Conservation (phyloP, 306 rosid species). For the Quercus agrifolia region DNA sequence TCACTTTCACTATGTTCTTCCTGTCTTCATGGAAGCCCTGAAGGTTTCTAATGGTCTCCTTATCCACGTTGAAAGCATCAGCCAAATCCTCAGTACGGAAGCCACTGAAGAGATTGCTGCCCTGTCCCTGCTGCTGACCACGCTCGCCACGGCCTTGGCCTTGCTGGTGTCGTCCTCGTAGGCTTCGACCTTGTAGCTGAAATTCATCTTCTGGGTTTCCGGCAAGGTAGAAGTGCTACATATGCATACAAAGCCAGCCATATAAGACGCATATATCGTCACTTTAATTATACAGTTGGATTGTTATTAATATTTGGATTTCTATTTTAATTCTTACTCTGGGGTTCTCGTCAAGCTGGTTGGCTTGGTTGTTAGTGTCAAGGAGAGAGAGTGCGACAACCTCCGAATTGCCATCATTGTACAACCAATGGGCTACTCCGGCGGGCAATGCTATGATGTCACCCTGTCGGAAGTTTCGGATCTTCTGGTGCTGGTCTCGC, state of each 20-base stretch:
- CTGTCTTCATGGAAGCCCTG: slow-evolving; percentile 31
- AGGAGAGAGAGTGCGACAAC: slow-evolving; percentile 42
- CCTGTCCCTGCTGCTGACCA: not conserved
- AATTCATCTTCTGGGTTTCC: slow-evolving; percentile 15
- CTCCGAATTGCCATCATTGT: slow-evolving; percentile 30
- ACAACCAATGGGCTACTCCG: slow-evolving; percentile 37
- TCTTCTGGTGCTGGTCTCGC: slow-evolving; percentile 40
- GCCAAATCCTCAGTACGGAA: slow-evolving; percentile 32
- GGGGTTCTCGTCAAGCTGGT: slow-evolving; percentile 65
- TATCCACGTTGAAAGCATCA: slow-evolving; percentile 18
- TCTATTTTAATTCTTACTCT: slow-evolving; percentile 27
- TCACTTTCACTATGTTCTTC: slow-evolving; percentile 38
- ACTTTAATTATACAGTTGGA: too few species aligned
- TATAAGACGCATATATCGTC: not conserved
- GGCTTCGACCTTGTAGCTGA: not conserved
- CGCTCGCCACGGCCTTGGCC: too few species aligned
- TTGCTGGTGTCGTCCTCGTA: not conserved
- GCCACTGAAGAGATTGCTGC: slow-evolving; percentile 44
- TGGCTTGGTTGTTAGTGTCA: slow-evolving; percentile 32
- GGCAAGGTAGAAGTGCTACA: slow-evolving; percentile 60
- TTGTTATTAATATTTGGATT: not conserved
- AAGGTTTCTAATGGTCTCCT: slow-evolving; percentile 15
- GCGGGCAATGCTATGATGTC: slow-evolving; percentile 43
- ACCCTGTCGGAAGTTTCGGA: slow-evolving; percentile 29
- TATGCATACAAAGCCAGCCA: not conserved